Conservation (phyloP, 805 yeast species). For the Kodamaea fukazawae region DNA sequence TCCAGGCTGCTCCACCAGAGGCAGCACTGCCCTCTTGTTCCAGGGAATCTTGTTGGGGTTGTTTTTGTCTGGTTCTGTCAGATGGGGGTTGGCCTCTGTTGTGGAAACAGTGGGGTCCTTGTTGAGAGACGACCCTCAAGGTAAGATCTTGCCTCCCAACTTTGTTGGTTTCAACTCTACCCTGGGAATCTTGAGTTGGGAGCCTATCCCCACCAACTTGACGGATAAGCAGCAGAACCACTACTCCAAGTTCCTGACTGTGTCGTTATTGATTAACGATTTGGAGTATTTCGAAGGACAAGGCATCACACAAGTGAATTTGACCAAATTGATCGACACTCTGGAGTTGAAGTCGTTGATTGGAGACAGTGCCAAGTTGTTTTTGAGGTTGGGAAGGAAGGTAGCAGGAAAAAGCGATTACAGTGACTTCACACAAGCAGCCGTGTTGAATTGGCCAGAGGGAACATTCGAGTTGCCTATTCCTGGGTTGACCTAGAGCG, state of each 20-base stretch:
- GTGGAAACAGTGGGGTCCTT: slow-evolving; percentile 71
- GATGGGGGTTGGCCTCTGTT: slow-evolving; percentile 93
- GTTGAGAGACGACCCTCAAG: slow-evolving; percentile 71
- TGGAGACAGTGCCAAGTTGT: slow-evolving; percentile 38
- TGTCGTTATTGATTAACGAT: slow-evolving; percentile 73
- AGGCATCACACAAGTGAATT: slow-evolving; percentile 37
- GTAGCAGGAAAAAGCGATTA: slow-evolving; percentile 35
- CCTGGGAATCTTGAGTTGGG: slow-evolving; percentile 40
- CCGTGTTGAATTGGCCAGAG: slow-evolving; percentile 54
- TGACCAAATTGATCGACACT: slow-evolving; percentile 21
- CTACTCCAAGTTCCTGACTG: slow-evolving; percentile 38
- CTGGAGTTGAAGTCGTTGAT: slow-evolving; percentile 25
- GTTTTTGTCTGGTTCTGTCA: slow-evolving; percentile 75
- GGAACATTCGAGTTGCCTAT: slow-evolving; percentile 51
- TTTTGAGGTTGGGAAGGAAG: slow-evolving; percentile 56
- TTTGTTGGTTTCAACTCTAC: slow-evolving; percentile 32
- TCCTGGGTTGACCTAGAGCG: slow-evolving; percentile 48
- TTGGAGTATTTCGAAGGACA: slow-evolving; percentile 69
- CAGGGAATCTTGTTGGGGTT: slow-evolving; percentile 86
- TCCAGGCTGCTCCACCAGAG: slow-evolving; percentile 81
- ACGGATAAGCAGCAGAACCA: slow-evolving; percentile 19
- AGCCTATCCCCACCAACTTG: slow-evolving; percentile 8
- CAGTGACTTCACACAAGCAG: slow-evolving; percentile 70
- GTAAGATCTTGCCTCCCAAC: slow-evolving; percentile 49
- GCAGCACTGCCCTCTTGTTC: slow-evolving; percentile 65